These are phyloP conservation scores for Neonectria magnoliae DNA, from an alignment of 2,329 filamentous ascomycete species.

Conservation along the genomic window DNA sequence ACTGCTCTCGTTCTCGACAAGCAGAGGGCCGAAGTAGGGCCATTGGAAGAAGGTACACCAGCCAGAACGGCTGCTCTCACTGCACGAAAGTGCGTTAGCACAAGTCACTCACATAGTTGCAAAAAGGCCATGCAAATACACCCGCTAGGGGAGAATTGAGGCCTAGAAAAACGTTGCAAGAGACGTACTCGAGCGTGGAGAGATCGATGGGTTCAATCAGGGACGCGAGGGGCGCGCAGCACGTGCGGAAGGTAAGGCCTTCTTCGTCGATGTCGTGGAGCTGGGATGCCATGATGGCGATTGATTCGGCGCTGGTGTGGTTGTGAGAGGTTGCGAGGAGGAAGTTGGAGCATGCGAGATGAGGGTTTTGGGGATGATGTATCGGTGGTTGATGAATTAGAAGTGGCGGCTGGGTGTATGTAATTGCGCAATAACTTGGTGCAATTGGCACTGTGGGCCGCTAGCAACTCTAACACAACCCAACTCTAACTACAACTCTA, in stretches of 20 bases:
- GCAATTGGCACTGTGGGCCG: not conserved
- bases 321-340: not conserved
- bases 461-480: not conserved
- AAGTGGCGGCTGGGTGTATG: not conserved
- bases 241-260: conserved; percentile 48
- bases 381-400: not conserved
- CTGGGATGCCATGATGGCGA: conserved; percentile 26
- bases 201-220: conserved; percentile 58
- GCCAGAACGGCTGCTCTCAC: conserved; percentile 9
- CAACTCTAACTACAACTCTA: not conserved
- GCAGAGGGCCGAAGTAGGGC: conserved; percentile 72
- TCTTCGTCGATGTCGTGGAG: conserved; percentile 43
- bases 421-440: not conserved
- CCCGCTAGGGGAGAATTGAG: not conserved
- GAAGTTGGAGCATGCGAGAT: not conserved
- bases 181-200: conserved; percentile 51
- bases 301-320: not conserved
- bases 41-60: conserved; percentile 61
- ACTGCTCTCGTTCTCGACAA: conserved; percentile 79
- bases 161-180: not conserved
- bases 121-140: not conserved
- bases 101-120: conserved; percentile 9
- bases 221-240: conserved; percentile 52
- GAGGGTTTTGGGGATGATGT: not conserved
- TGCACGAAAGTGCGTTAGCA: conserved; percentile 24